Base-by-base conservation (phyloP, 768 basidiomycete genomes). In the button mushroom (Agaricus bisporus) region DNA sequence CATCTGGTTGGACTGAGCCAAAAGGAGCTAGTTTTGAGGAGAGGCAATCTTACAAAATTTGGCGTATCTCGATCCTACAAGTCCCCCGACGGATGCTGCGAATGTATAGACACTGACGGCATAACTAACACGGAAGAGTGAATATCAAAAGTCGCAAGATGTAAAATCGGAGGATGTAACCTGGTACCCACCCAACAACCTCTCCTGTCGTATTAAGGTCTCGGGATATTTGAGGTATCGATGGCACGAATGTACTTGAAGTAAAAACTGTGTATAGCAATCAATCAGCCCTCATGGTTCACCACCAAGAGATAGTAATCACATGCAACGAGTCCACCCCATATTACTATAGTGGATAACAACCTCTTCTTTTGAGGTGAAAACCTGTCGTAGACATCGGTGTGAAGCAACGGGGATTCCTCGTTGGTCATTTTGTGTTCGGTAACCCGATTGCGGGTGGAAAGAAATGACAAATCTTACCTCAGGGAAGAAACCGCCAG, bases 221-320 rank as follows among this genome's bases (percentile, higher is more conserved):
- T 25, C 64, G 66, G 5, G 88, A 81, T 41, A 92, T 82, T 48
- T 85, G 76, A 0, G 88, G 86, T 51, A 91, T 86, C 0, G 82
- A 81, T 0, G 88, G 88, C 1, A 87, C 74, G 63, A 91, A 88
- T 1, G 80, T 79, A 0, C 80, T 83, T 5, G 79, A 70, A 0
- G 86, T 80, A 55, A 91, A 82, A 28, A 85, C 88, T 91, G 32
- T 7, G 32, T 32, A 32, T 32, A 7, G 7, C 5, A 8, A 32
- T 32, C 32, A 3, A 11, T 32, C 32, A 32, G 32, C 8, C 32
- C 4, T 32, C 2, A 7, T 32, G 32, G 32, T 22, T 22, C 22
- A 22, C 22, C 22, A 22, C 22, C 22, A 22, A 22, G 22, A 22
- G 22, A 22, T 22, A 22, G 22, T 11, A 32, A 3, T 32, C 11